phyloP scores from a whole-genome alignment of 2,329 filamentous ascomycete genomes.

The Chrysoporthe deuterocubensis region DNA sequence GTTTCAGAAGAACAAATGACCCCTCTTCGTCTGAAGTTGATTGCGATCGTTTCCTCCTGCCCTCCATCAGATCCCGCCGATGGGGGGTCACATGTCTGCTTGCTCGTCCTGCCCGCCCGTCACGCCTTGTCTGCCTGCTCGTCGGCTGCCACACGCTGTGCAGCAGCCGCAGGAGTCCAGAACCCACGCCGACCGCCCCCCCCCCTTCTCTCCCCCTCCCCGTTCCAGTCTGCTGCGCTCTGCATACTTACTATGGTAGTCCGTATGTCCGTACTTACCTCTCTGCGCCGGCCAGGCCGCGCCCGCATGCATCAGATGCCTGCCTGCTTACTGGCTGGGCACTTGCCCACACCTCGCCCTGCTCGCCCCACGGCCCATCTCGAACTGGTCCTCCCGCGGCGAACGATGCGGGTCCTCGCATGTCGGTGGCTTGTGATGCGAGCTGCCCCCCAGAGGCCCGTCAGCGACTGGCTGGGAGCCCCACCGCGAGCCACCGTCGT shows the following conservation, averaged over 20 bases:
- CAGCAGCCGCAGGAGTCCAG: constrained; percentile 10
- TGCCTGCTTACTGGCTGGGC: background rate
- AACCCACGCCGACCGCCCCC: background rate
- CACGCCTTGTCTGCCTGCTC: background rate
- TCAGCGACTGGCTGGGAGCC: background rate
- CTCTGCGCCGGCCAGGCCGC: constrained; percentile 2
- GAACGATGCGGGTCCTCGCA: constrained; percentile 13
- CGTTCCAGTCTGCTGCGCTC: background rate
- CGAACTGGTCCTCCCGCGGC: constrained; percentile 1
- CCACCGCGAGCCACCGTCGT: background rate
- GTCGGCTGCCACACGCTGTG: background rate
- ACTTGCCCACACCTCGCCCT: background rate
- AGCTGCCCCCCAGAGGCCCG: background rate
- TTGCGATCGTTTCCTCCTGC: background rate
- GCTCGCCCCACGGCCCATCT: background rate
- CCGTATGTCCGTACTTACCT: background rate
- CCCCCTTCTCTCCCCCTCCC: background rate
- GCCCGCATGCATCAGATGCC: background rate
- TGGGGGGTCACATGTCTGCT: too few species aligned
- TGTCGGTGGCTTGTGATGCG: constrained; percentile 4
- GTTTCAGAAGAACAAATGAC: constrained; percentile 2
- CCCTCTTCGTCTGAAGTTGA: background rate
- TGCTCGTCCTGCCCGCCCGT: too few species aligned
- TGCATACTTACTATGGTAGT: too few species aligned
- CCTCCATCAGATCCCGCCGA: background rate